Percentiles rank a stretch among this genome's conserved stretches.
Conservation (phyloP, 805 yeast genomes). For the Candida pseudofarinosa region DNA sequence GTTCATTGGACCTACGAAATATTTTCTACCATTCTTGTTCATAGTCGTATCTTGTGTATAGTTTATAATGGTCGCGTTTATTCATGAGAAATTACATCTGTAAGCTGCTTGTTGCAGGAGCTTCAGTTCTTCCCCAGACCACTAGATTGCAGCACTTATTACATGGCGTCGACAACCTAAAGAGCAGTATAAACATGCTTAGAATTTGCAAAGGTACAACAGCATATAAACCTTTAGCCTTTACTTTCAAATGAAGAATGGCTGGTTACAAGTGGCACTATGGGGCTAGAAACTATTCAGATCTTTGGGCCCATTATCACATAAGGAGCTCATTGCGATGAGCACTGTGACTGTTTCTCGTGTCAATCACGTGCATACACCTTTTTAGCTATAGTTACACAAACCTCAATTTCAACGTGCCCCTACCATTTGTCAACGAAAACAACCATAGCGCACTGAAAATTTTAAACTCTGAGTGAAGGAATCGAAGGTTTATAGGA, state of each 20-base stretch:
- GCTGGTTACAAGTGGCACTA: too few species aligned
- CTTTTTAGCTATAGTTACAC: neutral
- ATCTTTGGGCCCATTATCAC: too few species aligned
- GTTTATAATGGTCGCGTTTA: slow-evolving; percentile 3
- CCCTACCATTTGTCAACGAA: neutral
- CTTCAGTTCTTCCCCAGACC: too few species aligned
- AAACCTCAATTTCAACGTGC: neutral
- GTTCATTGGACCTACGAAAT: neutral
- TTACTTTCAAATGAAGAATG: too few species aligned
- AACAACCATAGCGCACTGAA: neutral
- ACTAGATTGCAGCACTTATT: too few species aligned
- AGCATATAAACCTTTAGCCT: too few species aligned
- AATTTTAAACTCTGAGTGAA: neutral
- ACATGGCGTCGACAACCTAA: too few species aligned
- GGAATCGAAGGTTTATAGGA: neutral
- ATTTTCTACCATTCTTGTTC: neutral
- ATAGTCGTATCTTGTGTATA: slow-evolving; percentile 5
- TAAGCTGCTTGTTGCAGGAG: too few species aligned
- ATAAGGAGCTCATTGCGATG: neutral
- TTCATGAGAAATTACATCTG: too few species aligned
- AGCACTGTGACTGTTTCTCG: slow-evolving; percentile 11
- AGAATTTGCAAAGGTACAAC: neutral
- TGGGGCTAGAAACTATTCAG: too few species aligned
- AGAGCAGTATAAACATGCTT: neutral
- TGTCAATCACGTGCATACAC: slow-evolving; percentile 6